Base-by-base conservation (phyloP, 352 stramenopile species). In the Phytophthora pseudosyringae region DNA sequence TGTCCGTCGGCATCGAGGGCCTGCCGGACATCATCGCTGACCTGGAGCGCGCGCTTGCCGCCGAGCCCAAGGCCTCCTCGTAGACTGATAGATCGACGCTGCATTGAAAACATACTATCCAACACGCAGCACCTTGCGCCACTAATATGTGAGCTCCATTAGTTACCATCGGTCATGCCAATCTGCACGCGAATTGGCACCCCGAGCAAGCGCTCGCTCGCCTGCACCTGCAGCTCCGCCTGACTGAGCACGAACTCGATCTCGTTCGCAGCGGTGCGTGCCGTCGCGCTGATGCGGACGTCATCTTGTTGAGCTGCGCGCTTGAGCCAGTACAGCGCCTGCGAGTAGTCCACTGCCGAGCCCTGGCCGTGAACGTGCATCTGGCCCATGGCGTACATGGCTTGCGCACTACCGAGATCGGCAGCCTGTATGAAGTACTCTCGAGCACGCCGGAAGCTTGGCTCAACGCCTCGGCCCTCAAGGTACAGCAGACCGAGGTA, bases 1-100 rank as follows among this genome's bases (percentile, higher is more conserved):
- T 96, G 7, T 98, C 92, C 2, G 91, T 98, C 35, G 93, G 94
- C 36, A 97, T 98, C 49, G 94, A 98, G 61, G 86, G 94, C 25
- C 78, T 97, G 16, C 87, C 94, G 6, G 94, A 98, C 77, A 93
- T 98, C 70, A 93, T 96, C 18, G 85, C 76, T 4, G 89, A 97
- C 67, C 75, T 97, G n/a, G 86, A 96, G 55, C 79, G 83, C 41
- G 88, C 89, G 5, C 79, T 96, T 11, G 81, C 54, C 55, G 83
- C 80, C 12, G 86, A 88, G 55, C 59, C 59, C 31, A 65, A 73
- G 33, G 31, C 53, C 35, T 71, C 49, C 15, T 64, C 55, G 43
- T 76, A 73, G 45, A 73, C 35, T 63, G 44, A 62, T 71, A 67
- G 49, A 63, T 26, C 32, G 28, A 35, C 2, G 21, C 21, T 21